Conservation (phyloP, 805 yeast genomes). For the Clavispora santaluciae region DNA sequence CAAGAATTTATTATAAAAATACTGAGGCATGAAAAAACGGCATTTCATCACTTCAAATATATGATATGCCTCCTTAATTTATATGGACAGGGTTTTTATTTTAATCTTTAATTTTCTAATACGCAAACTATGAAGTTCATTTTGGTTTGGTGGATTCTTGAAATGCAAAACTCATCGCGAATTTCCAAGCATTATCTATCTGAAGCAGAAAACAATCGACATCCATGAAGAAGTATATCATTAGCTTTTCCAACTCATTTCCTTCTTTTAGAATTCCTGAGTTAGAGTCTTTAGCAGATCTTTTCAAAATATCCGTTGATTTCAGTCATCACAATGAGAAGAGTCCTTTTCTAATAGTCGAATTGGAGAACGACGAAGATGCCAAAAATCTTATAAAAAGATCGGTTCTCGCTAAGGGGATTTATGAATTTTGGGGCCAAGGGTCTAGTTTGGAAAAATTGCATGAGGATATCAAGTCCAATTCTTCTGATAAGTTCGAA, state of each 20-base stretch:
- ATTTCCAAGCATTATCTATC: not conserved
- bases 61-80: too few species aligned
- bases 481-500: slow-evolving; percentile 29
- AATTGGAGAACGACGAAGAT: slow-evolving; percentile 58
- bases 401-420: slow-evolving; percentile 65
- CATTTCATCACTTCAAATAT: too few species aligned
- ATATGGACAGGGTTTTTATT: too few species aligned
- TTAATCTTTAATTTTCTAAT: too few species aligned
- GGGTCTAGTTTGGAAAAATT: slow-evolving; percentile 54
- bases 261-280: slow-evolving; percentile 77
- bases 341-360: slow-evolving; percentile 68
- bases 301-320: slow-evolving; percentile 54
- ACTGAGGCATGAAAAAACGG: too few species aligned
- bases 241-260: slow-evolving; percentile 84
- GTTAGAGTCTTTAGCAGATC: slow-evolving; percentile 74
- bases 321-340: slow-evolving; percentile 51
- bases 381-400: slow-evolving; percentile 64
- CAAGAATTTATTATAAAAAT: too few species aligned
- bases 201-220: not conserved
- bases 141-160: too few species aligned
- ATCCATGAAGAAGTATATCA: slow-evolving; percentile 54
- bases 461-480: slow-evolving; percentile 45
- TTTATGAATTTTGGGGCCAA: slow-evolving; percentile 82
- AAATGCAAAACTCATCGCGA: not conserved
- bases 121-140: too few species aligned